Conservation (phyloP, 352 stramenopile genomes). For the Phytophthora pseudosyringae region DNA sequence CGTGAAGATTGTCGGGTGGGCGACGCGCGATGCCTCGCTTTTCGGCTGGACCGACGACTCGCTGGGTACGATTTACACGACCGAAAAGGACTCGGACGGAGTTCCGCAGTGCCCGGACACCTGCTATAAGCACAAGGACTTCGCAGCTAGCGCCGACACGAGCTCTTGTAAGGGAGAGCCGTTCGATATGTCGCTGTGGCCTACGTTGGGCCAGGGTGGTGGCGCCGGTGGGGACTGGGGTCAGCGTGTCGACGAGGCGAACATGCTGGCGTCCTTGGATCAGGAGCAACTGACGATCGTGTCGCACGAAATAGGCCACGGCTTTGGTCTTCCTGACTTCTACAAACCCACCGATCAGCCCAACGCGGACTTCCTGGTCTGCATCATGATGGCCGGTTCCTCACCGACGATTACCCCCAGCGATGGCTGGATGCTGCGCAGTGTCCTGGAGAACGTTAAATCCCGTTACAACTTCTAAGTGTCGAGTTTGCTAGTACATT, state of each 20-base stretch:
- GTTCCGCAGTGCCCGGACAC: slow-evolving; percentile 29
- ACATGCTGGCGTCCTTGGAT: slow-evolving; percentile 40
- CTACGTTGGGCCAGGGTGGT: slow-evolving; percentile 42
- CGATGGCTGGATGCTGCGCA: slow-evolving; percentile 44
- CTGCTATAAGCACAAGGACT: slow-evolving; percentile 55
- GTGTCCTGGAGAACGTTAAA: slow-evolving; percentile 31
- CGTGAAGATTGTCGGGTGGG: slow-evolving; percentile 51
- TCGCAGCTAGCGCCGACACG: slow-evolving; percentile 38
- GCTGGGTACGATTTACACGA: slow-evolving; percentile 36
- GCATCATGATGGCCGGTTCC: slow-evolving; percentile 35
- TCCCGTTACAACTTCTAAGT: slow-evolving; percentile 29
- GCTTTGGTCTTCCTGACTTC: slow-evolving; percentile 31
- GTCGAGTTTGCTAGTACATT: background rate
- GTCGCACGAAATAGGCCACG: slow-evolving; percentile 53
- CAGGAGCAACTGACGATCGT: slow-evolving; percentile 42
- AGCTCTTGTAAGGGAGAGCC: slow-evolving; percentile 44
- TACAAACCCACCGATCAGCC: slow-evolving; percentile 28
- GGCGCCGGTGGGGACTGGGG: slow-evolving; percentile 37
- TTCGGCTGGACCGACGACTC: slow-evolving; percentile 53
- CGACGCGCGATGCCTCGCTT: slow-evolving; percentile 40
- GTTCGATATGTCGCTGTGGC: slow-evolving; percentile 58
- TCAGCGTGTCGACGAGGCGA: slow-evolving; percentile 45
- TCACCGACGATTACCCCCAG: slow-evolving; percentile 28
- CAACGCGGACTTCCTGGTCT: slow-evolving; percentile 24
- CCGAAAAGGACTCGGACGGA: slow-evolving; percentile 22